These are phyloP conservation scores for Pythium oligandrum DNA, from an alignment of 352 stramenopile species.

Conservation along the genomic window DNA sequence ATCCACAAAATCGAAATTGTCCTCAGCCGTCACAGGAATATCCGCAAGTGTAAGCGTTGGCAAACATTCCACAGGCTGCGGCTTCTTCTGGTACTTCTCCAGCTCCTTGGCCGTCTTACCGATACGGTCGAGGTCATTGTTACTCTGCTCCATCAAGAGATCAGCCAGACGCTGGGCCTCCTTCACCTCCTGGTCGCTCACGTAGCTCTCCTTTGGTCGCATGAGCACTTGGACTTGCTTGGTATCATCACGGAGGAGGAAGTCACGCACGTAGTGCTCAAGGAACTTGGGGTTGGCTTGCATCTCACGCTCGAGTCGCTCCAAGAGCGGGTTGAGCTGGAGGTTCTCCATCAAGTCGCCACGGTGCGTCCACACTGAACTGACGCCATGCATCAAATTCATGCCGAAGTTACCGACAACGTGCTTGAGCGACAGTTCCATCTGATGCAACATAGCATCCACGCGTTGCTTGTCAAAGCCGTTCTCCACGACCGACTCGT, in stretches of 20 bases:
- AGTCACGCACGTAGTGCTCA: conserved; percentile 48
- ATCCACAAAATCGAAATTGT: conserved; percentile 49
- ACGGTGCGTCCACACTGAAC: conserved; percentile 64
- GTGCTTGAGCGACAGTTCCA: conserved; percentile 83
- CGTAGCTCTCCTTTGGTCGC: conserved; percentile 56
- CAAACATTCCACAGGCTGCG: conserved; percentile 65
- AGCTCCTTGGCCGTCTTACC: conserved; percentile 37
- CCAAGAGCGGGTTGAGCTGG: conserved; percentile 61
- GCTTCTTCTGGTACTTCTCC: conserved; percentile 55
- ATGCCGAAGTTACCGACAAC: conserved; percentile 81
- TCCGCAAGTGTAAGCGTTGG: conserved; percentile 68
- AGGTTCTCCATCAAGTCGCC: conserved; percentile 65
- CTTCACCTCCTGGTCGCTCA: conserved; percentile 44
- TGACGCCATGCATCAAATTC: conserved; percentile 71
- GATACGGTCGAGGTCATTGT: conserved; percentile 57
- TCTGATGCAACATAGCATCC: conserved; percentile 66
- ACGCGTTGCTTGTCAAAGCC: conserved; percentile 76
- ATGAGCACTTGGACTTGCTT: conserved; percentile 72
- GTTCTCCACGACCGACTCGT: conserved; percentile 48
- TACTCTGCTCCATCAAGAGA: conserved; percentile 35
- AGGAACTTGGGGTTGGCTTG: conserved; percentile 55
- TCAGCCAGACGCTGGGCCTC: conserved; percentile 46
- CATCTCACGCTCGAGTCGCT: conserved; percentile 60
- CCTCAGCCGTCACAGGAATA: conserved; percentile 44
- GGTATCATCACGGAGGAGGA: conserved; percentile 40